Conservation (phyloP, 2,329 filamentous ascomycete genomes). For the Arthrocladium fulminans region DNA sequence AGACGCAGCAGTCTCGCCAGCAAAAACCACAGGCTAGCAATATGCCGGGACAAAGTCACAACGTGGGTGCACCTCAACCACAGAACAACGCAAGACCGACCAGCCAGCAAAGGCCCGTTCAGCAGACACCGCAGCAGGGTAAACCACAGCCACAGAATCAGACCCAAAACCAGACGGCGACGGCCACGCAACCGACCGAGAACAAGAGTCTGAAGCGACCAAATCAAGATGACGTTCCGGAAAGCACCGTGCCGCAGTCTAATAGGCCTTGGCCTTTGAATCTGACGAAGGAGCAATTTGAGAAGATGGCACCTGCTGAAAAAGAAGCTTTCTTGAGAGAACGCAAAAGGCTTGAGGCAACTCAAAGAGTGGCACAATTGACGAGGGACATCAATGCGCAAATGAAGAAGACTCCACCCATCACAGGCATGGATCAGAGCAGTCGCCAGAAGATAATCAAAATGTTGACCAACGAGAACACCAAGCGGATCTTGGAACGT, state of each 20-base stretch:
- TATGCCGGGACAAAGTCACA: background rate
- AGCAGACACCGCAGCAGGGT: conserved; percentile 1
- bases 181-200: conserved; percentile 19
- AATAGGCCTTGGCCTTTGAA: background rate
- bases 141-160: conserved; percentile 12
- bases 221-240: conserved; percentile 39
- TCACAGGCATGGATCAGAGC: conserved; percentile 29
- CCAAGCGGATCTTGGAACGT: conserved; percentile 34
- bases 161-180: conserved; percentile 2
- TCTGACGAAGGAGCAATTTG: conserved; percentile 20
- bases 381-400: conserved; percentile 32
- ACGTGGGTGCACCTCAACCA: background rate
- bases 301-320: conserved; percentile 35
- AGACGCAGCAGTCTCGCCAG: background rate
- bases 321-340: conserved; percentile 28
- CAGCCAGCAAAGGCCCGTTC: background rate
- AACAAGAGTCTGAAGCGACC: conserved; percentile 39
- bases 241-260: conserved; percentile 14
- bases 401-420: conserved; percentile 27
- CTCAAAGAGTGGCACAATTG: conserved; percentile 32
- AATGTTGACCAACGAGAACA: conserved; percentile 32
- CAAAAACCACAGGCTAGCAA: background rate
- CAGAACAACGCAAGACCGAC: conserved; percentile 1
- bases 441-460: conserved; percentile 14
- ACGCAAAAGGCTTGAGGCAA: conserved; percentile 26